These are phyloP conservation scores for Aspergillus sp. DNA, from an alignment of 2,329 filamentous ascomycete genomes.

Conservation along the genomic window DNA sequence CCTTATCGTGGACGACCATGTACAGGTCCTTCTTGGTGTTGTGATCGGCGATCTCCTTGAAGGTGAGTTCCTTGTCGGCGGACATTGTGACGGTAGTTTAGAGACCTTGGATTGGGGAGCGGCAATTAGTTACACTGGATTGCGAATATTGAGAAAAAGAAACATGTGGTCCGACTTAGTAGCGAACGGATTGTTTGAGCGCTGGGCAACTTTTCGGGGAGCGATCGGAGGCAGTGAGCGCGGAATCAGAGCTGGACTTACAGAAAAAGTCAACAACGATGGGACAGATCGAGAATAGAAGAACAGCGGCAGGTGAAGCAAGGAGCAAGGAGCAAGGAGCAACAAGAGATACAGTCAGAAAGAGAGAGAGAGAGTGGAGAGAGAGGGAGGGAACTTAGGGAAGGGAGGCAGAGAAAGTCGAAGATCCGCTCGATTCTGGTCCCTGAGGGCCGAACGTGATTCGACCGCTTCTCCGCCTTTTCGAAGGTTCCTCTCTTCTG, in stretches of 20 bases:
- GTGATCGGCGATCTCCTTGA: conserved; percentile 79
- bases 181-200: not conserved
- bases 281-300: not conserved
- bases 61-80: conserved; percentile 65
- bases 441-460: conserved; percentile 15
- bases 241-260: conserved; percentile 3
- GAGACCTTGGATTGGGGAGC: not conserved
- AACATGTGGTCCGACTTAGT: not conserved
- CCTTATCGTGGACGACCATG: conserved; percentile 91
- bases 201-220: not conserved
- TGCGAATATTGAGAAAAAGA: not conserved
- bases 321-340: not conserved
- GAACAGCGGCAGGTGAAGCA: not conserved
- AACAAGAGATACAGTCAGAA: conserved; percentile 7
- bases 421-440: conserved; percentile 1
- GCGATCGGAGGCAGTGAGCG: not conserved
- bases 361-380: conserved; percentile 9
- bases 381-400: conserved; percentile 11
- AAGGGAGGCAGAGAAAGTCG: conserved; percentile 8
- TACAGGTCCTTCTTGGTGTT: conserved; percentile 90
- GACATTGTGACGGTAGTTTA: conserved; percentile 43
- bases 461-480: conserved; percentile 18
- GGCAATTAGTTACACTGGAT: conserved; percentile 5
- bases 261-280: not conserved
- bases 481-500: not conserved